A percentile compares a stretch with the other conserved stretches of the same genome.
phyloP scores from a whole-genome alignment of 2,329 filamentous ascomycete species.

The Whalleya microplaca region DNA sequence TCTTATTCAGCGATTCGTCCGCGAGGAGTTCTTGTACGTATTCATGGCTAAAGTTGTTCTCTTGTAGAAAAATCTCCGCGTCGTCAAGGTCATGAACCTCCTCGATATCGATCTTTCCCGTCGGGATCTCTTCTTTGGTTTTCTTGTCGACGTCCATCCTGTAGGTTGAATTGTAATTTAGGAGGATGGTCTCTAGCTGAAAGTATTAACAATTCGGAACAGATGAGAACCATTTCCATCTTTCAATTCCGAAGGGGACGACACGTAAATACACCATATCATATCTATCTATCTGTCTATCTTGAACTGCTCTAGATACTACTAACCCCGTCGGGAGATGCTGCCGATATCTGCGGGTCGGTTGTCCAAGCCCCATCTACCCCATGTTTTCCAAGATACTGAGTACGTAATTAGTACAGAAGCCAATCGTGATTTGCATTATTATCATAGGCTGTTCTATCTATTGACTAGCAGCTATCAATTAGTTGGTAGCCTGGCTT shows the following conservation, averaged over 20 bases:
- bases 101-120: constrained; percentile 4
- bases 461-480: not conserved
- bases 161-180: not conserved
- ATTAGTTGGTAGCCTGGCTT: too few relatives aligned
- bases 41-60: constrained; percentile 48
- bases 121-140: not conserved
- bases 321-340: not conserved
- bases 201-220: not conserved
- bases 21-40: constrained; percentile 48
- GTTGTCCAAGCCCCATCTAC: not conserved
- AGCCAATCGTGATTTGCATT: not conserved
- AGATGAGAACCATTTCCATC: too few relatives aligned
- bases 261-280: too few relatives aligned
- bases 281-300: not conserved
- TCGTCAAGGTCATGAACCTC: constrained; percentile 46
- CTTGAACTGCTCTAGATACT: not conserved
- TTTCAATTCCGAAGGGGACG: too few relatives aligned
- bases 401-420: not conserved
- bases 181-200: not conserved
- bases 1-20: constrained; percentile 40
- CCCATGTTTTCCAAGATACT: not conserved
- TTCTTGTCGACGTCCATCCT: not conserved
- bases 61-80: constrained; percentile 51
- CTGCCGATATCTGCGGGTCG: not conserved
- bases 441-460: not conserved